Conservation (phyloP, 352 stramenopile genomes). For the Albugo candida region DNA sequence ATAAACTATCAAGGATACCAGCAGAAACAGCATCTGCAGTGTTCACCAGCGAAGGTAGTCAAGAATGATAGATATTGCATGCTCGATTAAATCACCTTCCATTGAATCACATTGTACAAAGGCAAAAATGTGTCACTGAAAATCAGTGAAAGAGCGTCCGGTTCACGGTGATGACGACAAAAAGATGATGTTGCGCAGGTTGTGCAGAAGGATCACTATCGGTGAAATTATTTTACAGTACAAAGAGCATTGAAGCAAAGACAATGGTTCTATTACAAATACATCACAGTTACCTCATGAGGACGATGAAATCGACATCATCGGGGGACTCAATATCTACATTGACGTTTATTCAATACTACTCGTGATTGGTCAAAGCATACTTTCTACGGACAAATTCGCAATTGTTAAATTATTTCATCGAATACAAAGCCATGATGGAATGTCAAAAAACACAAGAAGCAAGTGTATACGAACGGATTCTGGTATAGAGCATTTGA, state of each 20-base stretch:
- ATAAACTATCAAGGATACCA: background rate
- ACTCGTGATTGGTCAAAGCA: conserved; percentile 4
- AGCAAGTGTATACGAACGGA: conserved; percentile 7
- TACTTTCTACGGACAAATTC: conserved; percentile 14
- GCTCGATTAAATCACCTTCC: conserved; percentile 3
- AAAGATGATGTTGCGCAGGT: background rate
- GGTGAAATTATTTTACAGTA: background rate
- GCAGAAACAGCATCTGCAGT: background rate
- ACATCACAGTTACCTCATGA: background rate
- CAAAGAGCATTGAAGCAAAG: background rate
- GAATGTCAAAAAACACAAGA: background rate
- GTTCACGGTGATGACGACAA: conserved; percentile 1
- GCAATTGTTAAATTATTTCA: conserved; percentile 7
- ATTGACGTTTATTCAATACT: conserved; percentile 10
- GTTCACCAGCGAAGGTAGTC: background rate
- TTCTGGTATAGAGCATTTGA: conserved; percentile 10
- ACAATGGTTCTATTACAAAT: background rate
- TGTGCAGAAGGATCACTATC: background rate
- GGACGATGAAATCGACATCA: background rate
- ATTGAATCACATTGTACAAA: background rate
- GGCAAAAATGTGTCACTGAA: background rate
- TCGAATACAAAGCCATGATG: conserved; percentile 1
- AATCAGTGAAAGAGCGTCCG: background rate
- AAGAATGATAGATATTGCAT: conserved; percentile 3
- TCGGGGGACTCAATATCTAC: background rate